These are phyloP conservation scores for Calonectria multiphialidica DNA, from an alignment of 2,329 filamentous ascomycete species.

Conservation along the genomic window DNA sequence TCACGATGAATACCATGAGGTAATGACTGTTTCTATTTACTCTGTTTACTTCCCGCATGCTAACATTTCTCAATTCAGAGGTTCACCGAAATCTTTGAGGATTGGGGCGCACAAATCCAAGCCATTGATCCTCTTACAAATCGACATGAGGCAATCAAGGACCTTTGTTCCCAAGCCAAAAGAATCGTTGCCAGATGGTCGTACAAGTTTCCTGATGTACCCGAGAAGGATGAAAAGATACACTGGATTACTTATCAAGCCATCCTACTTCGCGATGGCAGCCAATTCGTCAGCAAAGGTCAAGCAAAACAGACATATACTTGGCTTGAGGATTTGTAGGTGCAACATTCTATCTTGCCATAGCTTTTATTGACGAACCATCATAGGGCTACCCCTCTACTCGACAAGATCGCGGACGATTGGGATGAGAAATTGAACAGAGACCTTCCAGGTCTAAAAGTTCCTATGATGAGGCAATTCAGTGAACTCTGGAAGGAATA, in stretches of 20 bases:
- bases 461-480: slow-evolving; percentile 1
- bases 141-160: neutral
- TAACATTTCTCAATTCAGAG: neutral
- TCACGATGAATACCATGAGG: neutral
- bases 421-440: slow-evolving; percentile 22
- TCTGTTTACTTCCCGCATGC: neutral
- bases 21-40: neutral
- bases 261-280: neutral
- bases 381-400: neutral
- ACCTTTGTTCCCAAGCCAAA: neutral
- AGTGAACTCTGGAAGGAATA: neutral
- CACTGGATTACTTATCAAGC: slow-evolving; percentile 1
- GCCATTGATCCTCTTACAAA: neutral
- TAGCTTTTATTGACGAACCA: neutral
- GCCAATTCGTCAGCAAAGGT: neutral
- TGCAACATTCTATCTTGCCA: neutral
- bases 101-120: neutral
- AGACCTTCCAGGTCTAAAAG: neutral
- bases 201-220: neutral
- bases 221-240: neutral
- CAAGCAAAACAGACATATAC: neutral
- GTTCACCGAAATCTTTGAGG: neutral
- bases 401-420: neutral
- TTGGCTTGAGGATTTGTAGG: slow-evolving; percentile 26
- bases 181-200: neutral